Evolutionary conservation across 441 rosid species (phyloP).

Genomic region (Flueggea neowawraea): DNA sequence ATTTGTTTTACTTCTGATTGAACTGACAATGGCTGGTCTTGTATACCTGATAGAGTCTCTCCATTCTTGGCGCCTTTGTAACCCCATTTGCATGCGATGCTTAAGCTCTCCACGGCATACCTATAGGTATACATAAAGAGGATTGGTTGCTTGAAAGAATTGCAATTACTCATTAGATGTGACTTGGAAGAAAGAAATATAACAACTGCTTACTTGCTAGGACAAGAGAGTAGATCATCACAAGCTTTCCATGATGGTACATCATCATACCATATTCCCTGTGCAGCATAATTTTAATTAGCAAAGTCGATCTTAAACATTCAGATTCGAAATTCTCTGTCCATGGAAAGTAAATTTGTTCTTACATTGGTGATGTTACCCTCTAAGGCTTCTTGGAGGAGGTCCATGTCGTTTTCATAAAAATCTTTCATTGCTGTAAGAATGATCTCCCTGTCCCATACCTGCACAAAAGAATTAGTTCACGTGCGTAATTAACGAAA

Average conservation of each 20-base stretch:
- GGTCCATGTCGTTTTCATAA: constrained; percentile 69
- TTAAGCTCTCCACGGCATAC: constrained; percentile 81
- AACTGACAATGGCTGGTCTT: background rate
- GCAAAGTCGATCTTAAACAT: background rate
- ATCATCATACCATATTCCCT: constrained; percentile 90
- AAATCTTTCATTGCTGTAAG: constrained; percentile 68
- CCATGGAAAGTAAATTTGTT: background rate
- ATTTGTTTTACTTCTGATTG: background rate
- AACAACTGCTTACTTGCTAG: constrained; percentile 44
- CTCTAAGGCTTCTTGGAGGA: constrained; percentile 62
- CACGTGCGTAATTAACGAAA: background rate
- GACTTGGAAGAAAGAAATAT: background rate
- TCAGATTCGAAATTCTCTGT: background rate
- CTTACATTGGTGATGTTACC: constrained; percentile 75
- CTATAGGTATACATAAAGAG: constrained; percentile 18
- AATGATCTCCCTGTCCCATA: constrained; percentile 96
- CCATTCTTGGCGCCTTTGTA: constrained; percentile 73
- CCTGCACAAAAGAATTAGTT: constrained; percentile 28
- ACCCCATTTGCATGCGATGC: constrained; percentile 88
- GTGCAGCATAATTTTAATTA: background rate
- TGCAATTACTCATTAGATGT: background rate
- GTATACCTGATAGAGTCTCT: constrained; percentile 68
- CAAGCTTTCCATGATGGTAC: constrained; percentile 71
- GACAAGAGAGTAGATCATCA: constrained; percentile 58
- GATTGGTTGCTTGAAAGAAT: too few relatives aligned